These are phyloP conservation scores for Lodderomyces margitis DNA, from an alignment of 1,139 yeast species.

Conservation along the genomic window DNA sequence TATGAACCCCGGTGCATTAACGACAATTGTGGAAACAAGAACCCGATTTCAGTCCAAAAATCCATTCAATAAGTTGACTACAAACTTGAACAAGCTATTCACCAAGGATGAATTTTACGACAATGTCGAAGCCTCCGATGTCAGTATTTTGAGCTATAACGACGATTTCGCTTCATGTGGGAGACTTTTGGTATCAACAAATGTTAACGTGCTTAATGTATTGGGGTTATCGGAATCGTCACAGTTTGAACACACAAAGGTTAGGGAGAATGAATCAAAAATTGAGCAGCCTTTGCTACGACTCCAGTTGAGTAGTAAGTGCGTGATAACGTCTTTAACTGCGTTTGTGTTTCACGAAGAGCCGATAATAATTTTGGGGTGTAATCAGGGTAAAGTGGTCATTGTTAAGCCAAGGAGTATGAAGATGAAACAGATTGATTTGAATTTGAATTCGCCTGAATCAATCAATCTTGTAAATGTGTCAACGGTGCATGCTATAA, in stretches of 20 bases:
- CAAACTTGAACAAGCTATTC: slow-evolving; percentile 32
- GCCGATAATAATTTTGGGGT: slow-evolving; percentile 35
- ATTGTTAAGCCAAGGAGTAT: slow-evolving; percentile 29
- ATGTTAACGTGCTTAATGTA: slow-evolving; percentile 39
- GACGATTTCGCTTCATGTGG: slow-evolving; percentile 6
- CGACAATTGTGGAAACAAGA: slow-evolving; percentile 24
- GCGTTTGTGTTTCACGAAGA: slow-evolving; percentile 23
- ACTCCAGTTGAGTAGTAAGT: slow-evolving; percentile 25
- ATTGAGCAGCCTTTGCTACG: slow-evolving; percentile 37
- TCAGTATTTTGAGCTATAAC: slow-evolving; percentile 6
- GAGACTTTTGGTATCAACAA: slow-evolving; percentile 32
- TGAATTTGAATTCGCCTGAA: slow-evolving; percentile 15
- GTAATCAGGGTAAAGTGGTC: slow-evolving; percentile 35
- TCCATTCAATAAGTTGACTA: slow-evolving; percentile 31
- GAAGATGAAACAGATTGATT: slow-evolving; percentile 28
- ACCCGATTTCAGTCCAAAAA: slow-evolving; percentile 5
- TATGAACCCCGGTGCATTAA: slow-evolving; percentile 54
- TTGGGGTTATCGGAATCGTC: slow-evolving; percentile 29
- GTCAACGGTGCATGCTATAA: slow-evolving; percentile 33
- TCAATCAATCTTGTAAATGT: slow-evolving; percentile 21
- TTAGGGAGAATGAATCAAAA: slow-evolving; percentile 16
- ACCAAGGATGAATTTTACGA: slow-evolving; percentile 14
- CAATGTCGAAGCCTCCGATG: slow-evolving; percentile 1
- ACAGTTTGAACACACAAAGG: slow-evolving; percentile 16
- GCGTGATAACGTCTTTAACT: slow-evolving; percentile 31